These are phyloP conservation scores for Aspergillus uvarum DNA, from an alignment of 2,329 filamentous ascomycete genomes.

Conservation along the genomic window DNA sequence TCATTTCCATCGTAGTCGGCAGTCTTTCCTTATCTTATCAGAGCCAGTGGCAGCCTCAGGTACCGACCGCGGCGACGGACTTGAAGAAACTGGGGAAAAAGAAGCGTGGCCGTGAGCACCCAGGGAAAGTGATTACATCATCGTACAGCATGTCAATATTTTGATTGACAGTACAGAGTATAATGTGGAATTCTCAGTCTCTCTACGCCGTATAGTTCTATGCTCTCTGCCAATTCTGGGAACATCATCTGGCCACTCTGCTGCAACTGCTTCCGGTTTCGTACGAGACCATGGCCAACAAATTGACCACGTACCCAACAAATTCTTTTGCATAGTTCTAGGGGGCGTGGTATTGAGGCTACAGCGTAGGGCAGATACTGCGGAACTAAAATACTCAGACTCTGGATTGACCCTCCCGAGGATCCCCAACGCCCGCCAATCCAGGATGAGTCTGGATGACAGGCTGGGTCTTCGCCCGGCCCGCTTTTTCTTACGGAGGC, in stretches of 20 bases:
- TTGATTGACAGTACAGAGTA: too few relatives aligned
- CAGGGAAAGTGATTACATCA: slow-evolving; percentile 1
- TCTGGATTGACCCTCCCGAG: slow-evolving; percentile 6
- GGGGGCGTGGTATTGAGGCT: slow-evolving; percentile 25
- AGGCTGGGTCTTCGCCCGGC: slow-evolving; percentile 9
- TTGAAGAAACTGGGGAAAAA: not conserved
- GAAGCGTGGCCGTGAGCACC: too few relatives aligned
- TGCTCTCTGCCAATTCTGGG: too few relatives aligned
- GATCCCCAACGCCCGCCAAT: slow-evolving; percentile 19
- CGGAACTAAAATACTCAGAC: slow-evolving; percentile 17
- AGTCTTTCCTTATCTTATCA: not conserved
- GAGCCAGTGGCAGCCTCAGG: not conserved
- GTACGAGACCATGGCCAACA: not conserved
- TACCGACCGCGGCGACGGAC: not conserved
- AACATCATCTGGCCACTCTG: not conserved
- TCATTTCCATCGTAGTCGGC: not conserved
- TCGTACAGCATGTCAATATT: not conserved
- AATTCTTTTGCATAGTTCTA: slow-evolving; percentile 5
- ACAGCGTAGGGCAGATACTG: slow-evolving; percentile 29
- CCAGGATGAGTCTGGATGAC: slow-evolving; percentile 5
- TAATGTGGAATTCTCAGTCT: too few relatives aligned
- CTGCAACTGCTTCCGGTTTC: not conserved
- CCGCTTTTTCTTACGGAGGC: slow-evolving; percentile 11
- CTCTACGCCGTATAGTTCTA: too few relatives aligned
- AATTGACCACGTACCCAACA: slow-evolving; percentile 17